Evolutionary conservation across 78 protist species (phyloP).

Genomic region (Dictyostelium citrinum): DNA sequence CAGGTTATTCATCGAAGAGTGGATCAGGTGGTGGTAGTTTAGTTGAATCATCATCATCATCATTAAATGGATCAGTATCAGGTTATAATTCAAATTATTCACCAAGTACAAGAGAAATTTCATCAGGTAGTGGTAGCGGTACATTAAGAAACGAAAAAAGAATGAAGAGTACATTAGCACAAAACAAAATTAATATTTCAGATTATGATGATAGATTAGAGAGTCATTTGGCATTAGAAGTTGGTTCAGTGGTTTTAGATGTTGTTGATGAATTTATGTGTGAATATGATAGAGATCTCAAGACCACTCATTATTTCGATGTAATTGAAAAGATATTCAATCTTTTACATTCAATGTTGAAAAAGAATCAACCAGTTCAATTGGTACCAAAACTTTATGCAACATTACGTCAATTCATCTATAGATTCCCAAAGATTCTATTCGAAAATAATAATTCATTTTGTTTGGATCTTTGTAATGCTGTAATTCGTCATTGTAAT

Average conservation of each 20-base stretch:
- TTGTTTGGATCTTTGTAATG: slow-evolving; percentile 55
- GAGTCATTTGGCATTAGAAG: slow-evolving; percentile 23
- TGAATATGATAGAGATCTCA: slow-evolving; percentile 67
- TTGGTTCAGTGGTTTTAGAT: slow-evolving; percentile 40
- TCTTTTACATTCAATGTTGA: slow-evolving; percentile 9
- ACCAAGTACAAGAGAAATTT: background rate
- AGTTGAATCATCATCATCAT: background rate
- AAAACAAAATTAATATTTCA: slow-evolving; percentile 51
- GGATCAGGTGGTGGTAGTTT: background rate
- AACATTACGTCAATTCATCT: slow-evolving; percentile 54
- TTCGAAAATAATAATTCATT: slow-evolving; percentile 49
- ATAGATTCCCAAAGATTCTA: slow-evolving; percentile 49
- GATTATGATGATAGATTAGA: slow-evolving; percentile 73
- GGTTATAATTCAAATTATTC: background rate
- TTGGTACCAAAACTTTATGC: slow-evolving; percentile 60
- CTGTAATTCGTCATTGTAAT: slow-evolving; percentile 66
- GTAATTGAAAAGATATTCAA: slow-evolving; percentile 48
- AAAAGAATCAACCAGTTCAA: slow-evolving; percentile 39
- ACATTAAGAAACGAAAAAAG: slow-evolving; percentile 56
- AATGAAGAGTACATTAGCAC: slow-evolving; percentile 40
- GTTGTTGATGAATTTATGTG: slow-evolving; percentile 61
- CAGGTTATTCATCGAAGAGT: background rate
- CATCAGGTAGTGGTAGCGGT: background rate
- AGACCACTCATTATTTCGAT: slow-evolving; percentile 1
- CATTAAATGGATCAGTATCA: background rate